Evolutionary conservation across 257 asterid genomes (phyloP).

Genomic region (Sherardia arvensis): DNA sequence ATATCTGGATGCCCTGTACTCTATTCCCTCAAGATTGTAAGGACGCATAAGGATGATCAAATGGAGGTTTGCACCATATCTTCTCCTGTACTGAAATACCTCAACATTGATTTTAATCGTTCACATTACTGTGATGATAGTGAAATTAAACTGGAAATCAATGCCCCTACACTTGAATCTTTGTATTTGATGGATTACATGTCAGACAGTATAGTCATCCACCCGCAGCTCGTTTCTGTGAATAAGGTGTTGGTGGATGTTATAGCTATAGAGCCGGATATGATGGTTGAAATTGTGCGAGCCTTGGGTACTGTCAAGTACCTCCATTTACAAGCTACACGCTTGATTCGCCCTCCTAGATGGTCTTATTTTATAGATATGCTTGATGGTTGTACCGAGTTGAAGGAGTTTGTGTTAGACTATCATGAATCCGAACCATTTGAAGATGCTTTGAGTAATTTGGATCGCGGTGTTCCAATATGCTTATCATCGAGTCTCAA

Average conservation of each 20-base stretch:
- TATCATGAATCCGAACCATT: background rate
- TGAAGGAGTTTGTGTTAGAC: background rate
- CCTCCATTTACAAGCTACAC: background rate
- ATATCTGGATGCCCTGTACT: background rate
- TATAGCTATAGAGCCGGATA: background rate
- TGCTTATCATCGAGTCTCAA: too few relatives aligned
- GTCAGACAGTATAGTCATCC: background rate
- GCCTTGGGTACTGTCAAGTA: background rate
- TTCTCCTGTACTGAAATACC: background rate
- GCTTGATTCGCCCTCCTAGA: background rate
- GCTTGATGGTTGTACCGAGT: background rate
- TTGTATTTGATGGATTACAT: background rate
- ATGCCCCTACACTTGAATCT: background rate
- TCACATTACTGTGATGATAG: background rate
- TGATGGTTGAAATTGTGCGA: background rate
- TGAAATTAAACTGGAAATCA: background rate
- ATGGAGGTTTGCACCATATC: background rate
- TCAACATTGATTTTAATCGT: too few relatives aligned
- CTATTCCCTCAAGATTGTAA: background rate
- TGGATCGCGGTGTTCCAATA: background rate
- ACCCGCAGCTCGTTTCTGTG: background rate
- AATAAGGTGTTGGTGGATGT: background rate
- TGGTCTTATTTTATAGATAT: background rate
- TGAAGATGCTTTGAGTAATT: background rate
- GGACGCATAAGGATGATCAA: background rate